Evolutionary conservation across 768 basidiomycete genomes (phyloP).

Genomic region (button mushroom (Agaricus bisporus)): DNA sequence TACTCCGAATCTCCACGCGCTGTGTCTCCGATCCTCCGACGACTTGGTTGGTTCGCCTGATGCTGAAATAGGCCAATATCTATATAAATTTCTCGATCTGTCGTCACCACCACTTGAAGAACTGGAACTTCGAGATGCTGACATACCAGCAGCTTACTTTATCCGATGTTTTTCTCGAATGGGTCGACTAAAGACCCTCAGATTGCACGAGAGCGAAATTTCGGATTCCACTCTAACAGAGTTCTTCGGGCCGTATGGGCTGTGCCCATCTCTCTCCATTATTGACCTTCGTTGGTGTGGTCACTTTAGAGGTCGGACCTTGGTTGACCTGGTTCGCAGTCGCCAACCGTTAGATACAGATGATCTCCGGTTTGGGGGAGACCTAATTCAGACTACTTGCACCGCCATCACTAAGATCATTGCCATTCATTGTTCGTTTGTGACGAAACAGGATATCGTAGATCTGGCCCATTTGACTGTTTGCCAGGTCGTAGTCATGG

Average conservation of each 20-base stretch:
- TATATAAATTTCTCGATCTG: conserved; percentile 16
- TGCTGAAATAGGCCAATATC: conserved; percentile 20
- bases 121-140: conserved; percentile 20
- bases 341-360: conserved; percentile 16
- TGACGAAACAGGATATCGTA: conserved; percentile 47
- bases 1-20: conserved; percentile 20
- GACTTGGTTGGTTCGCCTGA: conserved; percentile 26
- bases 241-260: conserved; percentile 30
- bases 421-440: conserved; percentile 52
- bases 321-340: conserved; percentile 43
- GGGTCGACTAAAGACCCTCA: conserved; percentile 34
- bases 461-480: conserved; percentile 39
- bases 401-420: conserved; percentile 38
- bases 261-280: conserved; percentile 40
- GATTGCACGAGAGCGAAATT: conserved; percentile 55
- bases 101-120: conserved; percentile 24
- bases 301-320: conserved; percentile 41
- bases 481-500: conserved; percentile 40
- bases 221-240: conserved; percentile 35
- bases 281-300: conserved; percentile 59
- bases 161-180: conserved; percentile 13
- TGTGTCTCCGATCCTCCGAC: conserved; percentile 36
- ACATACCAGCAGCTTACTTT: conserved; percentile 19
- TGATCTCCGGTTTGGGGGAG: neutral
- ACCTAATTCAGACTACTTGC: conserved; percentile 1